Percentiles rank a stretch among this genome's conserved stretches.
phyloP scores from a whole-genome alignment of 2,329 filamentous ascomycete species.

The Ploettnerulaceae sp. region DNA sequence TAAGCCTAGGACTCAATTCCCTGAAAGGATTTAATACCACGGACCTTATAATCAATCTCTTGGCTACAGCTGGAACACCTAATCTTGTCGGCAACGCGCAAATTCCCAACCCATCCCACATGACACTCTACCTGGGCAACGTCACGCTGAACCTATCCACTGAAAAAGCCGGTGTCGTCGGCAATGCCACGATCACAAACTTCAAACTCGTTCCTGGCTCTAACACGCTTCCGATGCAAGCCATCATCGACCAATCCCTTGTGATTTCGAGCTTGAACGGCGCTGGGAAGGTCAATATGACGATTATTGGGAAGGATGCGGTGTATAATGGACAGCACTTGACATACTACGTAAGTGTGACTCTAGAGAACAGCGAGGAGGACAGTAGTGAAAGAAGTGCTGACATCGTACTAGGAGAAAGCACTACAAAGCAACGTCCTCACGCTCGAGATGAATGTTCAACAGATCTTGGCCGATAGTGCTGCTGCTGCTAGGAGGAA shows the following conservation, averaged over 20 bases:
- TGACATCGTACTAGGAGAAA: constrained; percentile 31
- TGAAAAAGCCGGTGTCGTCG: constrained; percentile 39
- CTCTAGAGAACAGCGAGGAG: background rate
- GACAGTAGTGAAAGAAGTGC: background rate
- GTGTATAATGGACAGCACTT: constrained; percentile 45
- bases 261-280: constrained; percentile 32
- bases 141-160: constrained; percentile 48
- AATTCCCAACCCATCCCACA: constrained; percentile 56
- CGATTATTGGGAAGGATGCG: constrained; percentile 45
- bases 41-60: constrained; percentile 42
- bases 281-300: constrained; percentile 46
- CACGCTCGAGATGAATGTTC: constrained; percentile 41
- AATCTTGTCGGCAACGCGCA: constrained; percentile 50
- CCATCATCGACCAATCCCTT: constrained; percentile 41
- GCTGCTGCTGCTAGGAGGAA: background rate
- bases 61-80: constrained; percentile 38
- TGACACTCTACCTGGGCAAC: constrained; percentile 49
- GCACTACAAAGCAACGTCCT: constrained; percentile 45
- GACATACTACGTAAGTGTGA: constrained; percentile 42
- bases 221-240: constrained; percentile 47
- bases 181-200: constrained; percentile 44
- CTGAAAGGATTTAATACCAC: constrained; percentile 48
- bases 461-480: constrained; percentile 33
- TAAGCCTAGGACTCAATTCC: constrained; percentile 49
- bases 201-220: constrained; percentile 49